Base-by-base conservation (phyloP, 768 basidiomycete genomes). In the Auricularia heimuer region DNA sequence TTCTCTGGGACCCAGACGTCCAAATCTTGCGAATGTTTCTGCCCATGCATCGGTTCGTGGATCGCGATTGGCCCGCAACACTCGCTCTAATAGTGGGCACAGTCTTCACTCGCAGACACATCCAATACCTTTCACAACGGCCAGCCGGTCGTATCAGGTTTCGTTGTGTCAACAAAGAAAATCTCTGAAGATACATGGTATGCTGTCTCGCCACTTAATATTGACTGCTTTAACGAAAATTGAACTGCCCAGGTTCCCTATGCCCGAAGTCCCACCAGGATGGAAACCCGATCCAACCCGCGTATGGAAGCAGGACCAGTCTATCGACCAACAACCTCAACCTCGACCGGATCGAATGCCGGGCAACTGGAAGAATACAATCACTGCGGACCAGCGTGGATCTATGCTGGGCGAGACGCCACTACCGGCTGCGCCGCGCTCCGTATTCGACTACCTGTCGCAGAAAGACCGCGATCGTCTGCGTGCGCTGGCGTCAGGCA, bases 361-460 rank as follows among this genome's bases (percentile, higher is more conserved):
- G 3, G 76, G 75, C 6, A 77, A 82, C 68, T 85, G 86, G 87
- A 83, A 82, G 70, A 73, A 75, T 12, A 82, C 78, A 29, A 82
- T 88, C 65, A 83, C 90, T 18, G 87, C 91, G 35, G 87, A 89
- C 66, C 67, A 98, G 94, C 84, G 97, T 62, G 96, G 94, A 34
- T 76, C 81, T 1, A 79, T 89, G 21, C 79, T 98, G 0, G 95
- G 95, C 63, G 97, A 98, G 75, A 84, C 83, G 10, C 85, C 85
- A 11, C 78, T 91, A 11, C 81, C 86, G 12, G 76, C 85, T 3
- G 83, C 82, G 14, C 84, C 90, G 1, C 85, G 85, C 11, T 98
- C 96, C 0, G 84, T 99, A 16, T 98, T 96, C 73, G 95, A 98
- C 56, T 98, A 87, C 73, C 85, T 98, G 73, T 96, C 97, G 0